These are phyloP conservation scores for Tagetes erecta DNA, from an alignment of 129 eudicot species.

Conservation along the genomic window DNA sequence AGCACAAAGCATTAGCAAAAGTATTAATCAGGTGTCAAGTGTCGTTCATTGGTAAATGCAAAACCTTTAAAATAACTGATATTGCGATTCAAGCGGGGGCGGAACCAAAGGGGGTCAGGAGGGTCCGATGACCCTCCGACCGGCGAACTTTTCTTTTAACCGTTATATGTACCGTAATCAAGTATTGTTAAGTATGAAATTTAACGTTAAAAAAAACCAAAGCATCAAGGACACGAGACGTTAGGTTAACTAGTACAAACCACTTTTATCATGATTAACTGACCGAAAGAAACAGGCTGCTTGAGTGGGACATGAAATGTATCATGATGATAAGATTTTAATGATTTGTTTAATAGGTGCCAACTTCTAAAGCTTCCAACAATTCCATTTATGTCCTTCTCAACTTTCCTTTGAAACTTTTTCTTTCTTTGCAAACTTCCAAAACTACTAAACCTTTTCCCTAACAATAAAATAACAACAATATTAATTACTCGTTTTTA, in stretches of 20 bases:
- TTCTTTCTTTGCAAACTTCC: background rate
- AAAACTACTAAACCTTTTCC: background rate
- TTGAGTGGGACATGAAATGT: background rate
- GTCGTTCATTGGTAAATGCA: too few species aligned
- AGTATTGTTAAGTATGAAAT: too few species aligned
- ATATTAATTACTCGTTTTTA: background rate
- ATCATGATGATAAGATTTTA: constrained; percentile 6
- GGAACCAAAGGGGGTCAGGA: too few species aligned
- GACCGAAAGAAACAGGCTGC: background rate
- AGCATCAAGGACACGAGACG: background rate
- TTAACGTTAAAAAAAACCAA: too few species aligned
- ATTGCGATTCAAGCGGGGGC: too few species aligned
- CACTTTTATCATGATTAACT: background rate
- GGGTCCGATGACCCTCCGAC: too few species aligned
- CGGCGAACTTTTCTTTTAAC: too few species aligned
- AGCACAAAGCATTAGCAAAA: too few species aligned
- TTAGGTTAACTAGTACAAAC: background rate
- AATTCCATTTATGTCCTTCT: background rate
- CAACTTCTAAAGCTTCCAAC: constrained; percentile 20
- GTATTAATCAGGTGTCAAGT: too few species aligned
- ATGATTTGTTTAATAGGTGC: constrained; percentile 25
- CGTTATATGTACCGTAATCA: too few species aligned
- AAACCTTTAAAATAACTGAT: too few species aligned
- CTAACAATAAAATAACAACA: background rate
- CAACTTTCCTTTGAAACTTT: constrained; percentile 12